A percentile compares a stretch with the other conserved stretches of the same genome.
These are phyloP conservation scores for Climacium dendroides DNA, from an alignment of 225 moss, liverwort and hornwort genomes.

Conservation along the genomic window DNA sequence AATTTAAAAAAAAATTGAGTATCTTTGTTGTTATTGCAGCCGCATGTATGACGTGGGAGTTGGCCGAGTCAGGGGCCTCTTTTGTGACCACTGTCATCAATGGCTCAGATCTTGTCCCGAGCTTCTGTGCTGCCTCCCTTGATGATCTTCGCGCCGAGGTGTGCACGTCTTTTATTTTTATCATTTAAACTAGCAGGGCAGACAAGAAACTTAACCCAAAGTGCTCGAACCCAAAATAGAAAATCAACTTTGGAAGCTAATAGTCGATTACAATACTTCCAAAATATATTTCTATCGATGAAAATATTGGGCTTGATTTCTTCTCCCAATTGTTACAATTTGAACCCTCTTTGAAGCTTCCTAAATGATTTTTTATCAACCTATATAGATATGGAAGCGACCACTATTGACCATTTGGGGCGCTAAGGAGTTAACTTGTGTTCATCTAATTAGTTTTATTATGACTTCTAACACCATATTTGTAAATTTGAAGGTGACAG, in stretches of 20 bases:
- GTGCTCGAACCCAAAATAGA: not conserved
- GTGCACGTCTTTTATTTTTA: not conserved
- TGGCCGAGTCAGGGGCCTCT: slow-evolving; percentile 61
- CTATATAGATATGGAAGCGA: not conserved
- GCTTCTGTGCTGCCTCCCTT: slow-evolving; percentile 67
- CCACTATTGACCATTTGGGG: not conserved
- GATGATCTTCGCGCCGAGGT: slow-evolving; percentile 93
- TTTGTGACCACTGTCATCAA: slow-evolving; percentile 76
- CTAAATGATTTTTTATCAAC: not conserved
- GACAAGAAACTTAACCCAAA: not conserved
- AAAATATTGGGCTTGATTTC: not conserved
- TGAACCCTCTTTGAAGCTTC: not conserved
- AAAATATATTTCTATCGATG: not conserved
- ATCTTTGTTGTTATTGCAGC: slow-evolving; percentile 19
- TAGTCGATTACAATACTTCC: not conserved
- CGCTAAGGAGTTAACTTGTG: not conserved
- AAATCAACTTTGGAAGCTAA: not conserved
- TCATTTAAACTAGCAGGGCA: not conserved
- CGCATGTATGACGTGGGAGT: slow-evolving; percentile 92
- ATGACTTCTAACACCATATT: not conserved
- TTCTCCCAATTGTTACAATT: not conserved
- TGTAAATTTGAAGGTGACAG: slow-evolving; percentile 49
- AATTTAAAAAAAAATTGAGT: not conserved
- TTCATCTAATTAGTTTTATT: not conserved
- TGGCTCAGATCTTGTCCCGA: slow-evolving; percentile 80